Conservation (phyloP, 345 rosid species). For the Salix arbutifolia region DNA sequence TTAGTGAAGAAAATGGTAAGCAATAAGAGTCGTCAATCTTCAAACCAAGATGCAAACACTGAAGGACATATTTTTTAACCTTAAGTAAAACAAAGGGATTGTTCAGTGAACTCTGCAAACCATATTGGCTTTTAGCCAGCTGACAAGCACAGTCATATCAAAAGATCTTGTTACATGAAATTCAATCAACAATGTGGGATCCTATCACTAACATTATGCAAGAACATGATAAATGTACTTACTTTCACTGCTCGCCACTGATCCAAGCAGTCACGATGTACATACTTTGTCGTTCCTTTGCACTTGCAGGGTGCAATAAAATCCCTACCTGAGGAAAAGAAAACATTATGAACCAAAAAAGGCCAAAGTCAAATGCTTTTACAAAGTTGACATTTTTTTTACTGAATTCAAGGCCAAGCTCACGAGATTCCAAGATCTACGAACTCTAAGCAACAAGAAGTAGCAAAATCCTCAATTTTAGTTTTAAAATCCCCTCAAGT, state of each 20-base stretch:
- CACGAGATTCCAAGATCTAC: neutral
- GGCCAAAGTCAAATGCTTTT: neutral
- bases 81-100: neutral
- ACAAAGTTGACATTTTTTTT: neutral
- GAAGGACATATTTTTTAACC: neutral
- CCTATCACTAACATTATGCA: neutral
- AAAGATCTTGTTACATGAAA: neutral
- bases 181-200: neutral
- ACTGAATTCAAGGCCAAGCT: neutral
- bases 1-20: neutral
- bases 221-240: neutral
- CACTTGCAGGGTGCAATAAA: slow-evolving; percentile 99
- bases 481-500: neutral
- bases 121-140: neutral
- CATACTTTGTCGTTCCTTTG: slow-evolving; percentile 96
- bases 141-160: neutral
- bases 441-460: neutral
- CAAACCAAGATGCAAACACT: neutral
- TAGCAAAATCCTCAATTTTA: neutral
- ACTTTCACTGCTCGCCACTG: slow-evolving; percentile 99
- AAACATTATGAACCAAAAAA: neutral
- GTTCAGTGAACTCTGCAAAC: neutral
- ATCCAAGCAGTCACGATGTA: slow-evolving; percentile 94
- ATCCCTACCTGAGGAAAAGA: slow-evolving; percentile 72
- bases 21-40: neutral